These are phyloP conservation scores for Penicillium simplicissimum DNA, from an alignment of 495 filamentous ascomycete species.

Conservation along the genomic window DNA sequence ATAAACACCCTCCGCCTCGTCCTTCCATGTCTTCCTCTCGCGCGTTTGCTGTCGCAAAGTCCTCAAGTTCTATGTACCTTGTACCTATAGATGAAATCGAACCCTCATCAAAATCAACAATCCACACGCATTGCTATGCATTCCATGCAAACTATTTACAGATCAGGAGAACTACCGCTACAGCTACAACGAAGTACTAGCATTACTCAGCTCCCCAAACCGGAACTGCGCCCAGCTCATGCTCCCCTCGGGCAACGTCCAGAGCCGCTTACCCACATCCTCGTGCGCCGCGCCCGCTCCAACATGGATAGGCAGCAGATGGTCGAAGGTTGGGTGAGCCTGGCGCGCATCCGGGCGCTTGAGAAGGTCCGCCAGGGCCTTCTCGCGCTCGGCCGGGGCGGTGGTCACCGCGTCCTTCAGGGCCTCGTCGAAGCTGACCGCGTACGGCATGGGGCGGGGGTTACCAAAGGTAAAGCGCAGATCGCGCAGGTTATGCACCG, in stretches of 20 bases:
- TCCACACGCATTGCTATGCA: not conserved
- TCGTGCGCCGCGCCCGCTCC: conserved; percentile 68
- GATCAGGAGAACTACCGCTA: not conserved
- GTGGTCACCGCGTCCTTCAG: conserved; percentile 67
- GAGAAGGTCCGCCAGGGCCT: conserved; percentile 59
- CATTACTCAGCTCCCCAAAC: conserved; percentile 60
- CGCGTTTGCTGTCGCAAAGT: conserved; percentile 22
- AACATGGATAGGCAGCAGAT: conserved; percentile 77
- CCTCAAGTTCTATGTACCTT: conserved; percentile 34
- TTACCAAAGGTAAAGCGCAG: conserved; percentile 48
- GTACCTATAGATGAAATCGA: conserved; percentile 45
- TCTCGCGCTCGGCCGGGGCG: conserved; percentile 55
- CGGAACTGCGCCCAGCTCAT: conserved; percentile 76
- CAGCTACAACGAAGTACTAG: conserved; percentile 28
- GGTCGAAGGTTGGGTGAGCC: conserved; percentile 80
- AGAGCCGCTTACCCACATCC: conserved; percentile 61
- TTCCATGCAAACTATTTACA: not conserved
- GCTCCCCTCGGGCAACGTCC: conserved; percentile 65
- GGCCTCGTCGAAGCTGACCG: conserved; percentile 74
- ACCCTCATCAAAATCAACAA: conserved; percentile 17
- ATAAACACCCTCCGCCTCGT: conserved; percentile 7
- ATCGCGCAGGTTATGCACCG: conserved; percentile 82
- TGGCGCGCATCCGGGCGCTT: conserved; percentile 66
- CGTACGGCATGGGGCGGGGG: conserved; percentile 60
- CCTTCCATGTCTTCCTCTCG: conserved; percentile 32